These are phyloP conservation scores for Houttuynia cordata DNA, from an alignment of 164 flowering plant genomes.

Conservation along the genomic window DNA sequence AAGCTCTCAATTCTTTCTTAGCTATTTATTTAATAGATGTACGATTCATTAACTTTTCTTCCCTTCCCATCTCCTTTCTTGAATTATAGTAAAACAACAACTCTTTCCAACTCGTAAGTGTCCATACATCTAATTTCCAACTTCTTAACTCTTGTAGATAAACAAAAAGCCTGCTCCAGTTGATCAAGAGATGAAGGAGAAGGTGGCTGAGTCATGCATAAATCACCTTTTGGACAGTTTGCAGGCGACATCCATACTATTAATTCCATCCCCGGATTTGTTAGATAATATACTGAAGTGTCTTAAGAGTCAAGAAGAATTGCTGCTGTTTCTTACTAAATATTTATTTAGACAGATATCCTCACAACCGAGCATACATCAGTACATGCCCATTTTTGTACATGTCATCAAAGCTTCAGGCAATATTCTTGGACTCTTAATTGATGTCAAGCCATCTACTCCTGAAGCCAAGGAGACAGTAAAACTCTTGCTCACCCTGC, in stretches of 20 bases:
- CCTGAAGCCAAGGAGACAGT: constrained; percentile 22
- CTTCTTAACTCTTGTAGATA: constrained; percentile 27
- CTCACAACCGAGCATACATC: constrained; percentile 4
- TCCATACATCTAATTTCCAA: neutral
- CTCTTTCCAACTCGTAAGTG: neutral
- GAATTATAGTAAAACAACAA: too few species aligned
- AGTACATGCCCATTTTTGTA: constrained; percentile 19
- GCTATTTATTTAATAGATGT: constrained; percentile 34
- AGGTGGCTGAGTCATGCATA: constrained; percentile 37
- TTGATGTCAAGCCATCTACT: constrained; percentile 26
- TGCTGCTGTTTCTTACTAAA: constrained; percentile 51
- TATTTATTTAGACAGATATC: constrained; percentile 13
- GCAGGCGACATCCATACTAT: constrained; percentile 26
- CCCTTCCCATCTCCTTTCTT: neutral
- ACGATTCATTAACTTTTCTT: constrained; percentile 14
- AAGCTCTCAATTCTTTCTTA: constrained; percentile 39
- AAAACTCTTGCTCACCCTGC: constrained; percentile 38
- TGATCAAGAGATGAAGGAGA: constrained; percentile 26
- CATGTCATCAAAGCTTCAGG: constrained; percentile 43
- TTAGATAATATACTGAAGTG: constrained; percentile 34
- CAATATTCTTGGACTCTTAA: constrained; percentile 43
- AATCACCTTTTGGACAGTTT: constrained; percentile 38
- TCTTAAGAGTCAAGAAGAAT: constrained; percentile 52
- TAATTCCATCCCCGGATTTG: constrained; percentile 29
- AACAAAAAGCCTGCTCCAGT: constrained; percentile 12